Evolutionary conservation across 495 filamentous ascomycete genomes (phyloP).

Genomic region (Cercophora newfieldiana): DNA sequence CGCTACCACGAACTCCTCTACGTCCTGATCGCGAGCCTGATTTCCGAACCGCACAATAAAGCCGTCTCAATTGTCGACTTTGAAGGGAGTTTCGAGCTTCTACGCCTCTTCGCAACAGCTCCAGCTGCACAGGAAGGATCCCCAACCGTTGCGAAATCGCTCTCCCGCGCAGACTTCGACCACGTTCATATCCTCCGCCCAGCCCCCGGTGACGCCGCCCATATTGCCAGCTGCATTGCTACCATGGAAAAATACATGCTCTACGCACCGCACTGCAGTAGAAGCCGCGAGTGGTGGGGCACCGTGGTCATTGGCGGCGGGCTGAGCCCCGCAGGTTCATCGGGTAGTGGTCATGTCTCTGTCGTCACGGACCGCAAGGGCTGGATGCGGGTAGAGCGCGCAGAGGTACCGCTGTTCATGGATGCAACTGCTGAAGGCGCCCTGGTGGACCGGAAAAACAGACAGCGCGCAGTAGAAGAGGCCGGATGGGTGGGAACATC

Average conservation of each 20-base stretch:
- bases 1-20: constrained; percentile 69
- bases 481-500: constrained; percentile 31
- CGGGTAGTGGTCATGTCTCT: constrained; percentile 18
- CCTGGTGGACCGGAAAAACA: constrained; percentile 19
- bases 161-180: constrained; percentile 29
- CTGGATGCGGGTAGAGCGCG: constrained; percentile 49
- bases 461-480: constrained; percentile 25
- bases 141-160: not conserved
- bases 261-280: constrained; percentile 44
- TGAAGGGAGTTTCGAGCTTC: constrained; percentile 64
- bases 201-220: constrained; percentile 16
- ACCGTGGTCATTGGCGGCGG: constrained; percentile 47
- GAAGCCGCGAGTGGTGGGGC: constrained; percentile 51
- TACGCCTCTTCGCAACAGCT: constrained; percentile 45
- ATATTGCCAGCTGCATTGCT: constrained; percentile 31
- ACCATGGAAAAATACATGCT: constrained; percentile 50
- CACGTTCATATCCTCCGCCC: constrained; percentile 47
- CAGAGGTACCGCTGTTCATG: constrained; percentile 31
- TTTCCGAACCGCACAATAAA: constrained; percentile 54
- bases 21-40: constrained; percentile 57
- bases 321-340: not conserved
- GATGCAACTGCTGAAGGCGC: constrained; percentile 26
- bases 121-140: not conserved
- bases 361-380: constrained; percentile 48
- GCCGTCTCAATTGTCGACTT: constrained; percentile 72